Conservation (phyloP, 257 asterid genomes). For the Solanum microdontum region DNA sequence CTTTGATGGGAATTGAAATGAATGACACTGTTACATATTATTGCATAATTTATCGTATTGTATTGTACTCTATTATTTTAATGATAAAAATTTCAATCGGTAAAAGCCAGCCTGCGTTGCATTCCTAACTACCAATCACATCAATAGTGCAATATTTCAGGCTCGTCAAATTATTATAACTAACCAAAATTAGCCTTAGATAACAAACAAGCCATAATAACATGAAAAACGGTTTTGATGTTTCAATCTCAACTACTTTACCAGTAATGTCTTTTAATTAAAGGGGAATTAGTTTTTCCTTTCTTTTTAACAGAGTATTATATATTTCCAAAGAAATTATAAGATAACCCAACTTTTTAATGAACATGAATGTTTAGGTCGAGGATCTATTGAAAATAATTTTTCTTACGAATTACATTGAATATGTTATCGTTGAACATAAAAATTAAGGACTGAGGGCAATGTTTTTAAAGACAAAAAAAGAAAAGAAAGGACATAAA, state of each 20-base stretch:
- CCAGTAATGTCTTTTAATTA: background rate
- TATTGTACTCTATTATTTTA: too few relatives aligned
- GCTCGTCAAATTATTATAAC: background rate
- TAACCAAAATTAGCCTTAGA: background rate
- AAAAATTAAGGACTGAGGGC: too few relatives aligned
- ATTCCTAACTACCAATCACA: slow-evolving; percentile 2
- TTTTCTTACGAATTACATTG: background rate
- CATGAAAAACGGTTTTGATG: background rate
- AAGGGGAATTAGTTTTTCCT: background rate
- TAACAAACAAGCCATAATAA: background rate
- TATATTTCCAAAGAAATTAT: too few relatives aligned
- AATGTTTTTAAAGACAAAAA: background rate
- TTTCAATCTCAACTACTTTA: slow-evolving; percentile 3
- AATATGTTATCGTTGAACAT: background rate
- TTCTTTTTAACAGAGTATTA: background rate
- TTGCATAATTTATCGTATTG: too few relatives aligned
- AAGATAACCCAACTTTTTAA: too few relatives aligned
- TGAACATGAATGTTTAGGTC: too few relatives aligned
- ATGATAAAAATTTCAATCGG: background rate
- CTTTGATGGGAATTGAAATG: too few relatives aligned
- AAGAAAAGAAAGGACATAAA: background rate
- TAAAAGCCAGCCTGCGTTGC: background rate
- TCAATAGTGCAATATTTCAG: background rate
- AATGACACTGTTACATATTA: too few relatives aligned
- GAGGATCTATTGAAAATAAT: background rate